Base-by-base conservation (phyloP, 2,329 filamentous ascomycete species). In the Monilinia vaccinii-corymbosi region DNA sequence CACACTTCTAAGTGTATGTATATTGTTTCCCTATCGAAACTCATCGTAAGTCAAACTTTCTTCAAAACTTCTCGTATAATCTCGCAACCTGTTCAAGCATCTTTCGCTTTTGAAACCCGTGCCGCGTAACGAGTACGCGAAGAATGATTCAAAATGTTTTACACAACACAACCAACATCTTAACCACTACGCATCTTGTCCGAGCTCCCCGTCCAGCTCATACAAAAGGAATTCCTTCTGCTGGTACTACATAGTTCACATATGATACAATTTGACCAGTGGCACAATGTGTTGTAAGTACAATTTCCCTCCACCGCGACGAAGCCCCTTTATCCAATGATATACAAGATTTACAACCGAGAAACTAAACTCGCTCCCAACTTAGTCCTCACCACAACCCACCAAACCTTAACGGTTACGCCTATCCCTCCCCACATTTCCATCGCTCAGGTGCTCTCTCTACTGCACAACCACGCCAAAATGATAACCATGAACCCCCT, bases 401-500 rank as follows among this genome's bases (percentile, higher is more conserved):
- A 62, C 28, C 57, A 64, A n/a, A 65, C 67, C 28, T 40, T 62
- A 21, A 65, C 82, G 56, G 84, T 89, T 67, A 92, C 87, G n/a
- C 85, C 88, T 32, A 79, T 95, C 52, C 89, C 91, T 9, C 67
- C 81, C 5, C 77, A 78, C 67, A 81, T 93, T 63, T 79, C 83
- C 47, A 83, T 88, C 60, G 78, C 86, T 65, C 79, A 82, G 36
- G 88, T 88, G 52, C 71, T 95, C 63, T 77, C 82, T 57, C 87
- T 89, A 68, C 84, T 95, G 28, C 90, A 92, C 74, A 80, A 89
- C 73, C 88, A 93, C 74, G 71, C 79, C 56, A 83, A 83, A 66
- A 94, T 96, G 86, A 93, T 95, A 69, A 85, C 91, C 70, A 77
- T 95, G 61, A 96, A 95, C 74, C 90, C 91, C 1, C 80, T 95